Evolutionary conservation across 2,329 filamentous ascomycete species (phyloP), one percentile per base, ranked within the genome.

Genomic region (Apiospora pterosperma): DNA sequence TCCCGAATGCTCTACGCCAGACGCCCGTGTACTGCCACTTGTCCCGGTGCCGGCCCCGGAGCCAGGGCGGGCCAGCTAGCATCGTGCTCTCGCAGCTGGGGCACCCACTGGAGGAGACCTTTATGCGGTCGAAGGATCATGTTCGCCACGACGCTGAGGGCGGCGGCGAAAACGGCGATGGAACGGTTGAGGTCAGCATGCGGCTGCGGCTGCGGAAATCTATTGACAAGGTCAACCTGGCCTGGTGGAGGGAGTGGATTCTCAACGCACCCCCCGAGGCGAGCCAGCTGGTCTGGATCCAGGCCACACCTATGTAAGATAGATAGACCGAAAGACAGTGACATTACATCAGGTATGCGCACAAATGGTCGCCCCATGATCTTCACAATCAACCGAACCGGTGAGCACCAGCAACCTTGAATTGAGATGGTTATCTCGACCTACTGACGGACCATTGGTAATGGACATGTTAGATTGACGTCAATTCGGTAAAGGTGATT

Each of bases 11-110:
- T 34, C 16, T 48, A 16, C 38, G 42, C 12, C 52, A 39, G 36
- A 58, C 21, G 31, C 64, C 64, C 25, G 61, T 59, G 7, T 65
- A 65, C 39, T 63, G 61, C 36, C 64, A 61, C 52, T 19, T 65
- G 2, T 65, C 64, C 10, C 28, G 38, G 14, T 55, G 39, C 38
- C 60, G 28, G 19, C 28, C 48, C 4, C 61, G 39, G 8, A 55
- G 21, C 36, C 42, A 52, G 19, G 38, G 52, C 8, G 28, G 28
- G 31, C 14, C 36, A 8, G 11, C 41, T 10, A 65, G 39, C 21
- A 59, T 63, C 31, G 58, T 65, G 2, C 25, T 65, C 14, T 42
- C 58, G 14, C 55, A 14, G 7, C 31, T 63, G 16, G 41, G 39
- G 16, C 28, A 5, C 23, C 11, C 21, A 3, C 6, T 28, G 19